Percentiles rank a stretch among this genome's conserved stretches.
These are phyloP conservation scores for Fusarium avenaceum DNA, from an alignment of 2,329 filamentous ascomycete species.

Conservation along the genomic window DNA sequence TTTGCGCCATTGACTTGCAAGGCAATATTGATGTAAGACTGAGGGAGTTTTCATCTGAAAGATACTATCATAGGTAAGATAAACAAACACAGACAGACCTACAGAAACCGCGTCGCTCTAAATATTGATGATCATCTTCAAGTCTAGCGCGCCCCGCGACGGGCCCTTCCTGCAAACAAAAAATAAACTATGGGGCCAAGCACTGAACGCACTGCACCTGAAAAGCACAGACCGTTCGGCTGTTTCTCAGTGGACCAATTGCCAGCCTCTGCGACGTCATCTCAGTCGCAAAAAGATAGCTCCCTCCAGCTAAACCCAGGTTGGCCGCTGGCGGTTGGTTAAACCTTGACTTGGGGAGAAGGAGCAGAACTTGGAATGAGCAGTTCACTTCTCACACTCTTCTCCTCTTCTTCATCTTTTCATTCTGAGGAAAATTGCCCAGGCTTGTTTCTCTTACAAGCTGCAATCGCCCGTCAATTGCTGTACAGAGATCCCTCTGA, in stretches of 20 bases:
- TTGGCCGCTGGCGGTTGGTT: slow-evolving; percentile 10
- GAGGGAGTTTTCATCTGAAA: background rate
- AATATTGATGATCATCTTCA: slow-evolving; percentile 1
- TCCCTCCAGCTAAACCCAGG: slow-evolving; percentile 30
- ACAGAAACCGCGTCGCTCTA: background rate
- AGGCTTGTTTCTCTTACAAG: slow-evolving; percentile 22
- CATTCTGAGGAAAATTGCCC: slow-evolving; percentile 2
- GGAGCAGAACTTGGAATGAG: slow-evolving; percentile 28
- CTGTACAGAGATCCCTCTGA: slow-evolving; percentile 32
- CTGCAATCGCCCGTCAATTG: slow-evolving; percentile 41
- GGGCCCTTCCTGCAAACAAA: slow-evolving; percentile 30
- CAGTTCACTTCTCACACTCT: slow-evolving; percentile 6
- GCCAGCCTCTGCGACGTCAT: slow-evolving; percentile 36
- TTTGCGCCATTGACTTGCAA: background rate
- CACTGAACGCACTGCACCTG: slow-evolving; percentile 4
- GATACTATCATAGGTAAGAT: background rate
- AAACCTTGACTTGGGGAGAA: slow-evolving; percentile 30
- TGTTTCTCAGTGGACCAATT: slow-evolving; percentile 35
- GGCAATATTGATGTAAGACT: background rate
- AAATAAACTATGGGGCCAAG: slow-evolving; percentile 30
- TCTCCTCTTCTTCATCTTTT: slow-evolving; percentile 1
- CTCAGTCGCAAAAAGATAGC: slow-evolving; percentile 25
- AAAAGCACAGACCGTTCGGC: slow-evolving; percentile 27
- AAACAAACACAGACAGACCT: background rate
- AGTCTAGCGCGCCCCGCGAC: slow-evolving; percentile 17